phyloP scores from a whole-genome alignment of 805 yeast genomes.

The Metschnikowia reukaufii region DNA sequence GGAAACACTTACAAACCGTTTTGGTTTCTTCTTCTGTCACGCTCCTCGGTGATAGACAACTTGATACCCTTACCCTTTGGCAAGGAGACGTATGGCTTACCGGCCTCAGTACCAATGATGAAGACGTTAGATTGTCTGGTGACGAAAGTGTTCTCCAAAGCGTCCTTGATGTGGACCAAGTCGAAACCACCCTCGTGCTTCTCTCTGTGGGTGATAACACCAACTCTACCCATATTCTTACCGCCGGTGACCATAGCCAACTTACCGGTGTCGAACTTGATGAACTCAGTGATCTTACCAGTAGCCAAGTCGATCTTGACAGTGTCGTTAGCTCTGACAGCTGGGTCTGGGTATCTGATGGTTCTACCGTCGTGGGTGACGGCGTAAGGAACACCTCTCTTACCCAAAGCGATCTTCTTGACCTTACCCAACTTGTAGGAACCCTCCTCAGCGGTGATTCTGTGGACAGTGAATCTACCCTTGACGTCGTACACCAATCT shows the following conservation, averaged over 20 bases:
- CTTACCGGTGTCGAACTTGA: constrained; percentile 89
- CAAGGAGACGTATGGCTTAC: constrained; percentile 89
- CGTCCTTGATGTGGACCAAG: constrained; percentile 94
- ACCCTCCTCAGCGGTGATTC: constrained; percentile 98
- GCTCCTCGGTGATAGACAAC: constrained; percentile 93
- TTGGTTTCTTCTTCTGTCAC: constrained; percentile 96
- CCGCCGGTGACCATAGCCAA: constrained; percentile 95
- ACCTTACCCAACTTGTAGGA: constrained; percentile 97
- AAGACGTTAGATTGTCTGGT: constrained; percentile 93
- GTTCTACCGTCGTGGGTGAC: constrained; percentile 99
- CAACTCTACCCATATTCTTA: constrained; percentile 97
- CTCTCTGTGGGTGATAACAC: constrained; percentile 94
- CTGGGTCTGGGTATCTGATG: constrained; percentile 98
- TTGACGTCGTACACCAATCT: constrained; percentile 97
- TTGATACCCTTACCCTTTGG: constrained; percentile 99
- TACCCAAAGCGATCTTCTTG: constrained; percentile 97
- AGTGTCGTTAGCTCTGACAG: constrained; percentile 94
- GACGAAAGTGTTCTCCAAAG: constrained; percentile 91
- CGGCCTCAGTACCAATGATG: constrained; percentile 86
- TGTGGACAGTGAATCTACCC: constrained; percentile 99
- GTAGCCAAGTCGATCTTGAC: constrained; percentile 95
- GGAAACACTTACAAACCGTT: constrained; percentile 25
- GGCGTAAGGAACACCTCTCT: constrained; percentile 96
- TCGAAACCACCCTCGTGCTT: constrained; percentile 98
- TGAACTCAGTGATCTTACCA: constrained; percentile 87